These are phyloP conservation scores for Metschnikowia aberdeeniae DNA, from an alignment of 805 yeast genomes.

Conservation along the genomic window DNA sequence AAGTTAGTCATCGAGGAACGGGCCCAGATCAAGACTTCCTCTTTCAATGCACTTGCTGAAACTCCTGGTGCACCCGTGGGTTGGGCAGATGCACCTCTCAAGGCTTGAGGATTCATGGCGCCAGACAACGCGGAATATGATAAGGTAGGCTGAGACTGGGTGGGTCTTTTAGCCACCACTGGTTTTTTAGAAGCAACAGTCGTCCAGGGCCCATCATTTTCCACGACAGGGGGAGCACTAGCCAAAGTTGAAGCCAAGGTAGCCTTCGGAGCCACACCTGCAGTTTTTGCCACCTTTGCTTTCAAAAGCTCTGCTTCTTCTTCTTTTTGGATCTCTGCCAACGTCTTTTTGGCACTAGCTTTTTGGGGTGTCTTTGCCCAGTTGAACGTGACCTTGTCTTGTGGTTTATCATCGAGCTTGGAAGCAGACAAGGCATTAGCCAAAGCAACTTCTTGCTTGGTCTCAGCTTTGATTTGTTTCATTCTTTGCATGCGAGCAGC, in stretches of 20 bases:
- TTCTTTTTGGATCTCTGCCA: conserved; percentile 61
- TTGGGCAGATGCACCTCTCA: conserved; percentile 35
- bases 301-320: conserved; percentile 41
- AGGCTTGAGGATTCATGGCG: conserved; percentile 31
- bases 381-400: conserved; percentile 30
- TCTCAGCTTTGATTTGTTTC: conserved; percentile 36
- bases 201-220: conserved; percentile 39
- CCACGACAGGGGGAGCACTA: conserved; percentile 22
- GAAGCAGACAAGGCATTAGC: conserved; percentile 21
- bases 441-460: conserved; percentile 22
- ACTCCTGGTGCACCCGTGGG: conserved; percentile 21
- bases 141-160: conserved; percentile 11
- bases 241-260: conserved; percentile 35
- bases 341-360: conserved; percentile 42
- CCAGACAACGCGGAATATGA: conserved; percentile 19
- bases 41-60: conserved; percentile 29
- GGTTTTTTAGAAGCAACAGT: conserved; percentile 35
- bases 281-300: conserved; percentile 19
- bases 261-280: conserved; percentile 27
- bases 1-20: conserved; percentile 60
- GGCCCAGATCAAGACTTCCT: conserved; percentile 71
- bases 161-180: conserved; percentile 23
- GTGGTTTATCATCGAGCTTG: conserved; percentile 23
- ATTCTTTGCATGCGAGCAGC: conserved; percentile 40
- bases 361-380: conserved; percentile 35